Percentiles rank a stretch among this genome's conserved stretches.
Evolutionary conservation across 2,329 filamentous ascomycete genomes (phyloP).

Genomic region (Ophiostoma ulmi): DNA sequence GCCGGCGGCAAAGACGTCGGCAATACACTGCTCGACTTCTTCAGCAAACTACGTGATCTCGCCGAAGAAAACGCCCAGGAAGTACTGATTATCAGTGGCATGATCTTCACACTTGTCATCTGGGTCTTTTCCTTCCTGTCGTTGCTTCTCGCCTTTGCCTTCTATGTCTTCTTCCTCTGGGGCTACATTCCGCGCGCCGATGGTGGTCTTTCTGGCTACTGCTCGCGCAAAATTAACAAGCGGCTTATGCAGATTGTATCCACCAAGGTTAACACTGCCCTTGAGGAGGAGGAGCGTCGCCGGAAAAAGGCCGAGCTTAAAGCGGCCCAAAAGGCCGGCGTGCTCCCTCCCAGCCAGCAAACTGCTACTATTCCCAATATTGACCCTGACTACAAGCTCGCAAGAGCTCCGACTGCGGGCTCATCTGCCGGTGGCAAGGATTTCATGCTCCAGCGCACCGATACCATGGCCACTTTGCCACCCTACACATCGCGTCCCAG

Average conservation of each 20-base stretch:
- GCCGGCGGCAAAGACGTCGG: slow-evolving; percentile 49
- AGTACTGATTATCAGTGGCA: slow-evolving; percentile 76
- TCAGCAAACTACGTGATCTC: slow-evolving; percentile 70
- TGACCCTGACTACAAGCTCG: slow-evolving; percentile 45
- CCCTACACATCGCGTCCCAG: slow-evolving; percentile 56
- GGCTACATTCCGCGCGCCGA: slow-evolving; percentile 82
- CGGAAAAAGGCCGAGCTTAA: slow-evolving; percentile 48
- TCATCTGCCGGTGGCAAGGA: slow-evolving; percentile 22
- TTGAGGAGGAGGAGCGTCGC: slow-evolving; percentile 69
- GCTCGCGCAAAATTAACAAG: slow-evolving; percentile 84
- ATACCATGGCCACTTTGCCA: slow-evolving; percentile 58
- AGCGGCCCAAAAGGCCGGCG: slow-evolving; percentile 51
- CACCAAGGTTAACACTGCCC: slow-evolving; percentile 79
- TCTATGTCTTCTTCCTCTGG: slow-evolving; percentile 87
- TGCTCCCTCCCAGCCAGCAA: slow-evolving; percentile 46
- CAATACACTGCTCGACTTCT: slow-evolving; percentile 68
- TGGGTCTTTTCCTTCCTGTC: slow-evolving; percentile 79
- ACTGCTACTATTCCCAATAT: slow-evolving; percentile 62
- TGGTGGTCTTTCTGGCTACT: slow-evolving; percentile 77
- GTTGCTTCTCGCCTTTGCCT: slow-evolving; percentile 66
- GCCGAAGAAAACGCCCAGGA: slow-evolving; percentile 70
- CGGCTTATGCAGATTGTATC: slow-evolving; percentile 79
- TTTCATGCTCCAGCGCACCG: slow-evolving; percentile 49
- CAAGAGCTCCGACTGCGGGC: slow-evolving; percentile 44
- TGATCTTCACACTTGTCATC: slow-evolving; percentile 86